phyloP scores from a whole-genome alignment of 23 red algal genomes.

The Cyanidiococcus yangmingshanensis region DNA sequence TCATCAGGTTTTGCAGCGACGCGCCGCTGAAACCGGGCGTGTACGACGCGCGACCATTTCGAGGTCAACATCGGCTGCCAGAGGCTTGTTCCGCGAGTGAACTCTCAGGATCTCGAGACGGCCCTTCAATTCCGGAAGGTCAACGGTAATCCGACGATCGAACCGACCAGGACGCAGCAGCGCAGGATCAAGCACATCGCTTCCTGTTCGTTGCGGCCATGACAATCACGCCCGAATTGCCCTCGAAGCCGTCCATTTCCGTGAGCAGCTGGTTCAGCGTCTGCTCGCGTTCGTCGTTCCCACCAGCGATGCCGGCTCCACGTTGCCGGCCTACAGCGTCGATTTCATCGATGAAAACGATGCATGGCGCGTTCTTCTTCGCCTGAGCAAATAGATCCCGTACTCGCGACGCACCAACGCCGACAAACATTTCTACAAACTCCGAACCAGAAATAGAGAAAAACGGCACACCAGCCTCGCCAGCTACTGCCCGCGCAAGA shows the following conservation, averaged over 20 bases:
- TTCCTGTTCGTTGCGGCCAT: conserved; percentile 97
- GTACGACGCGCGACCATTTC: conserved; percentile 79
- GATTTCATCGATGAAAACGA: conserved; percentile 99
- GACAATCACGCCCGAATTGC: conserved; percentile 91
- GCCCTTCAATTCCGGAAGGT: conserved; percentile 85
- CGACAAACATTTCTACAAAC: conserved; percentile 99
- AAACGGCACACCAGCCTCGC: conserved; percentile 97
- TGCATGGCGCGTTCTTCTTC: conserved; percentile 99
- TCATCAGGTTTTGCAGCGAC: conserved; percentile 80
- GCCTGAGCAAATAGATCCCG: conserved; percentile 93
- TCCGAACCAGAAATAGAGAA: conserved; percentile 98
- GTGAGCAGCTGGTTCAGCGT: conserved; percentile 98
- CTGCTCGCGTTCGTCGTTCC: conserved; percentile 99
- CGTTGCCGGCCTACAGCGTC: conserved; percentile 96
- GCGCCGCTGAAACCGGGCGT: conserved; percentile 96
- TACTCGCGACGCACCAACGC: conserved; percentile 91
- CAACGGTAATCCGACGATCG: conserved; percentile 86
- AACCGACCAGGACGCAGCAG: conserved; percentile 92
- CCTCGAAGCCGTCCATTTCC: conserved; percentile 99
- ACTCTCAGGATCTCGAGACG: conserved; percentile 74
- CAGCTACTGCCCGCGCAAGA: conserved; percentile 90
- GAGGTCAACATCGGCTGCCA: conserved; percentile 85
- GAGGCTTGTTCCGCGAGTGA: conserved; percentile 81
- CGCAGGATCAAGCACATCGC: conserved; percentile 89
- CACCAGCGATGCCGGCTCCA: conserved; percentile 92